Conservation (phyloP, 1,284 basidiomycete species). For the Ustilago hordei region DNA sequence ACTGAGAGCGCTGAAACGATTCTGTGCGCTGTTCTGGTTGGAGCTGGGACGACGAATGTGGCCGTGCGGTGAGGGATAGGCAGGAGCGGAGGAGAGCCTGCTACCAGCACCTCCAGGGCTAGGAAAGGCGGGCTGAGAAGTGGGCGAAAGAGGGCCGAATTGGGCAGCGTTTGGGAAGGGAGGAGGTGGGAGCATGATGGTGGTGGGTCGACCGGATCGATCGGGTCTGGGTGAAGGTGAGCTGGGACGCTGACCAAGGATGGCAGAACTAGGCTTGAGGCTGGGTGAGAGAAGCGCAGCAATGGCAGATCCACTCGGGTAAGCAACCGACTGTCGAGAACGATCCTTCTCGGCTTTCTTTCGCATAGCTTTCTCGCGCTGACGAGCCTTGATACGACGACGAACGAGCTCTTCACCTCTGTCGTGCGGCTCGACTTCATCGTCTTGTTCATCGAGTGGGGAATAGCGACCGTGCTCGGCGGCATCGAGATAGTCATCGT, state of each 20-base stretch:
- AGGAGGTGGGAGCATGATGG: slow-evolving; percentile 53
- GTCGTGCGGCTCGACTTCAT: slow-evolving; percentile 72
- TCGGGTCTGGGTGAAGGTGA: slow-evolving; percentile 52
- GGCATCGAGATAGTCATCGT: slow-evolving; percentile 43
- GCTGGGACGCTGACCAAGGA: slow-evolving; percentile 36
- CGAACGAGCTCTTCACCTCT: slow-evolving; percentile 74
- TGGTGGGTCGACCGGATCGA: slow-evolving; percentile 54
- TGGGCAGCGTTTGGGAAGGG: slow-evolving; percentile 25
- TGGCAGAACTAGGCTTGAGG: slow-evolving; percentile 28
- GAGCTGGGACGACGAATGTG: slow-evolving; percentile 54
- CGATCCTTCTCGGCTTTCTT: slow-evolving; percentile 68
- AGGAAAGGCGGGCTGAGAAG: slow-evolving; percentile 26
- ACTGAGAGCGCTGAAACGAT: slow-evolving; percentile 38
- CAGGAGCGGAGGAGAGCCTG: slow-evolving; percentile 19
- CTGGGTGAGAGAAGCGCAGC: slow-evolving; percentile 28
- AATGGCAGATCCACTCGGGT: slow-evolving; percentile 14
- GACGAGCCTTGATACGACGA: slow-evolving; percentile 72
- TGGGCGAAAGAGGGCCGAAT: slow-evolving; percentile 32
- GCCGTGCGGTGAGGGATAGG: slow-evolving; percentile 58
- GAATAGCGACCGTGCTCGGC: slow-evolving; percentile 50
- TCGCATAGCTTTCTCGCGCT: slow-evolving; percentile 63
- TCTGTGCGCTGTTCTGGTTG: slow-evolving; percentile 22
- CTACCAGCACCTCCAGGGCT: slow-evolving; percentile 37
- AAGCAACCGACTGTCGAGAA: slow-evolving; percentile 32
- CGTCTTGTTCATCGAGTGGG: slow-evolving; percentile 68